Percentiles rank a stretch among this genome's conserved stretches.
phyloP scores from a whole-genome alignment of 2,329 filamentous ascomycete genomes.

The Sclerotinia trifoliorum region DNA sequence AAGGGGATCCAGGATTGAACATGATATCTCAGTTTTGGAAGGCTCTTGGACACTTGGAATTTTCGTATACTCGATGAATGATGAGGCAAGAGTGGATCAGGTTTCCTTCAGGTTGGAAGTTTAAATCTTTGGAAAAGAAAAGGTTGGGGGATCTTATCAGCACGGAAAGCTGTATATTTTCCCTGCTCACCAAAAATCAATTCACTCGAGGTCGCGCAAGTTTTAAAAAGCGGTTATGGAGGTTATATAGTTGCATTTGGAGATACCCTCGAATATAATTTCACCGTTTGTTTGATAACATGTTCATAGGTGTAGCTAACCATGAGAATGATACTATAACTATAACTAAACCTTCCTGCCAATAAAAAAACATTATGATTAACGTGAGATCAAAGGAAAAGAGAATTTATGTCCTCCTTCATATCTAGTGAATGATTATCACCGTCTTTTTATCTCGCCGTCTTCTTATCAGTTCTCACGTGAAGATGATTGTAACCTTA shows the following conservation, averaged over 20 bases:
- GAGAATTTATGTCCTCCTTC: not conserved
- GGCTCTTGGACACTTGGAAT: not conserved
- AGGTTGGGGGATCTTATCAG: not conserved
- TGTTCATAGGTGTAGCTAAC: not conserved
- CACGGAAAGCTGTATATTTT: not conserved
- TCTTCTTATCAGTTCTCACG: constrained; percentile 19
- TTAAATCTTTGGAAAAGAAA: not conserved
- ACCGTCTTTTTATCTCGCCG: not conserved
- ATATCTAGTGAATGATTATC: not conserved
- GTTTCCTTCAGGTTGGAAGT: too few species aligned
- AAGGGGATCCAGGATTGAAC: constrained; percentile 57
- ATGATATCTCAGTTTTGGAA: too few species aligned
- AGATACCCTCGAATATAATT: constrained; percentile 3
- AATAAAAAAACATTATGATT: too few species aligned
- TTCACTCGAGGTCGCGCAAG: not conserved
- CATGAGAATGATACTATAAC: not conserved
- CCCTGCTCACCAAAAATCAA: not conserved
- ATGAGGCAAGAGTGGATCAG: too few species aligned
- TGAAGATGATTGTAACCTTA: constrained; percentile 9
- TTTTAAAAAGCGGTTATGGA: not conserved
- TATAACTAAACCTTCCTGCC: too few species aligned
- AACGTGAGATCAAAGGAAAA: too few species aligned
- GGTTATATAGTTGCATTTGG: not conserved
- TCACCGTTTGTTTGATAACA: not conserved
- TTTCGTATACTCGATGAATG: not conserved